Evolutionary conservation across 2,329 filamentous ascomycete genomes (phyloP), one percentile per base, ranked within the genome.

Genomic region (Helicocarpus griseus): DNA sequence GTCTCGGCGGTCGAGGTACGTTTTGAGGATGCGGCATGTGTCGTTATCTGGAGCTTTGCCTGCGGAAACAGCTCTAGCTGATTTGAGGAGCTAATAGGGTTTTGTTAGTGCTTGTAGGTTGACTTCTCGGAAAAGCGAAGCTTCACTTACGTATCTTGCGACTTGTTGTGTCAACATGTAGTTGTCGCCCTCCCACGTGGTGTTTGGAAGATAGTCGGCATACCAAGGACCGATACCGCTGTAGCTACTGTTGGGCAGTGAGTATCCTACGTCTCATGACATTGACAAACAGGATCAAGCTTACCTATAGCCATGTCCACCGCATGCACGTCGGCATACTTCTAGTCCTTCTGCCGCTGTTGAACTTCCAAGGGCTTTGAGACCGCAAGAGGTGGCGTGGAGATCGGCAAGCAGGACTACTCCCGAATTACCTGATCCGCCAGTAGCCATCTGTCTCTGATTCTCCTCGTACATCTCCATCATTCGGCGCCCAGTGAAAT

Each of bases 91-190:
- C 72, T 78, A 51, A 51, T 43, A 22, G 0, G 13, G 24, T 43
- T 38, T n/a, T 41, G 29, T 21, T 24, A 28, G 21, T 26, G 35
- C 41, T 39, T 9, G 11, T 29, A 29, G 14, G 6, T 26, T 43
- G 13, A 17, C 9, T 39, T 38, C 11, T 5, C 13, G n/a, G 9
- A 48, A 19, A 19, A 43, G 9, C 4, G 17, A 43, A 21, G 9
- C 3, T 4, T 1, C 21, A 69, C 74, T 66, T 69, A 78, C 73
- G 61, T 89, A 89, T 53, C 85, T 79, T 2, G 83, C 83, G 2
- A 89, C 85, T 70, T 89, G 86, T 66, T 89, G 86, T 8, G 84
- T 87, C 53, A 89, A 73, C 85, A 89, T 88, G 72, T 86, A 89
- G 73, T 87, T 88, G 71, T 88, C 86, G 41, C 86, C 86, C 65